phyloP scores from a whole-genome alignment of 2,329 filamentous ascomycete species.

The Coniochaeta prunicola region DNA sequence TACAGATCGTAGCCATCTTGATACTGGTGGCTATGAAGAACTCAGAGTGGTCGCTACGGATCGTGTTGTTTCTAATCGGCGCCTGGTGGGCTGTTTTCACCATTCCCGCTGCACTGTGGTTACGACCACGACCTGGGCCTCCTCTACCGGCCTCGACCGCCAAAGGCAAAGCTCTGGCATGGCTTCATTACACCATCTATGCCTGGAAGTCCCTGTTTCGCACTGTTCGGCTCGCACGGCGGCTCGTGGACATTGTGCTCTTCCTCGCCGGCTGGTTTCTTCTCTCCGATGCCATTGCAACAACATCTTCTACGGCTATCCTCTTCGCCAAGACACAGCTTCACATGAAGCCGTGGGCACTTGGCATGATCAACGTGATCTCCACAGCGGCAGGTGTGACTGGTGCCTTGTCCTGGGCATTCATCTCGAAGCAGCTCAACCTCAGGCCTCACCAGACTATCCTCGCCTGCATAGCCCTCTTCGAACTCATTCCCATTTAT shows the following conservation, averaged over 20 bases:
- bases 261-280: conserved; percentile 92
- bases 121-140: conserved; percentile 82
- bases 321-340: conserved; percentile 92
- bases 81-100: conserved; percentile 92
- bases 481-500: conserved; percentile 89
- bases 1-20: conserved; percentile 75
- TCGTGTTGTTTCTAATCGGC: conserved; percentile 82
- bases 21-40: conserved; percentile 68
- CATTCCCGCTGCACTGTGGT: conserved; percentile 78
- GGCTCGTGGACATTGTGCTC: conserved; percentile 64
- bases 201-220: conserved; percentile 83
- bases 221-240: conserved; percentile 68
- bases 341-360: conserved; percentile 78
- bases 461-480: conserved; percentile 80
- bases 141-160: conserved; percentile 48
- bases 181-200: conserved; percentile 67
- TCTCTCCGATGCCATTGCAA: conserved; percentile 88
- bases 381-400: conserved; percentile 76
- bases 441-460: conserved; percentile 82
- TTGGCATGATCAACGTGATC: conserved; percentile 91
- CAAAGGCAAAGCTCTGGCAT: conserved; percentile 35
- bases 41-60: conserved; percentile 75
- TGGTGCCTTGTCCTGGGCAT: conserved; percentile 86
- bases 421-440: conserved; percentile 61
- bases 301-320: conserved; percentile 88